phyloP scores from a whole-genome alignment of 192 early-diverging fungal genomes.

The Coemansia sp. region DNA sequence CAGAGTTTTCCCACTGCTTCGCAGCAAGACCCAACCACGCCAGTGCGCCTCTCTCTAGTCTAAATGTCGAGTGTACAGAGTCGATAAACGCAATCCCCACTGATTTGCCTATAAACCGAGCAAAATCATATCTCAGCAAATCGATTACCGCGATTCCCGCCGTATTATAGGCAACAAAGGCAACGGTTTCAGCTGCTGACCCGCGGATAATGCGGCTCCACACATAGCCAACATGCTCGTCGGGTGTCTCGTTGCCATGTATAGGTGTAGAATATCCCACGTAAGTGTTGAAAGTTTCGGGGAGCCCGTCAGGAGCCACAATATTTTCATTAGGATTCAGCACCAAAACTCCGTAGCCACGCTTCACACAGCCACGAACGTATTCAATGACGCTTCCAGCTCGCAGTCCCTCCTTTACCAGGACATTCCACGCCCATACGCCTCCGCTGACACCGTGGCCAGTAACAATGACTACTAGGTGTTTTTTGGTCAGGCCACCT shows the following conservation, averaged over 20 bases:
- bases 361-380: slow-evolving; percentile 16
- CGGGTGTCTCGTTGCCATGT: slow-evolving; percentile 41
- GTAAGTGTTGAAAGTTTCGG: slow-evolving; percentile 44
- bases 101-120: slow-evolving; percentile 24
- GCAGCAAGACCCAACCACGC: slow-evolving; percentile 26
- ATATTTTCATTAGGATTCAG: slow-evolving; percentile 55
- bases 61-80: slow-evolving; percentile 33
- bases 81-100: slow-evolving; percentile 47
- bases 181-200: slow-evolving; percentile 16
- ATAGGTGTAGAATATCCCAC: slow-evolving; percentile 19
- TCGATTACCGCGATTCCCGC: slow-evolving; percentile 23
- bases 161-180: slow-evolving; percentile 39
- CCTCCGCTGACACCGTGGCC: slow-evolving; percentile 34
- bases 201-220: slow-evolving; percentile 39
- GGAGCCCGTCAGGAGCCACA: slow-evolving; percentile 33
- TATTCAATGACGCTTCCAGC: slow-evolving; percentile 37
- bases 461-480: slow-evolving; percentile 40
- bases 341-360: slow-evolving; percentile 41
- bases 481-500: slow-evolving; percentile 24
- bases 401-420: slow-evolving; percentile 34
- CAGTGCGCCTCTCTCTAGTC: slow-evolving; percentile 14
- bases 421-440: slow-evolving; percentile 48
- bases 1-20: slow-evolving; percentile 31
- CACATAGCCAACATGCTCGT: slow-evolving; percentile 52
- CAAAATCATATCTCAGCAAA: slow-evolving; percentile 41